Percentiles rank a stretch among this genome's conserved stretches.
phyloP scores from a whole-genome alignment of 108 stramenopile genomes.

The Conticribra weissflogii region DNA sequence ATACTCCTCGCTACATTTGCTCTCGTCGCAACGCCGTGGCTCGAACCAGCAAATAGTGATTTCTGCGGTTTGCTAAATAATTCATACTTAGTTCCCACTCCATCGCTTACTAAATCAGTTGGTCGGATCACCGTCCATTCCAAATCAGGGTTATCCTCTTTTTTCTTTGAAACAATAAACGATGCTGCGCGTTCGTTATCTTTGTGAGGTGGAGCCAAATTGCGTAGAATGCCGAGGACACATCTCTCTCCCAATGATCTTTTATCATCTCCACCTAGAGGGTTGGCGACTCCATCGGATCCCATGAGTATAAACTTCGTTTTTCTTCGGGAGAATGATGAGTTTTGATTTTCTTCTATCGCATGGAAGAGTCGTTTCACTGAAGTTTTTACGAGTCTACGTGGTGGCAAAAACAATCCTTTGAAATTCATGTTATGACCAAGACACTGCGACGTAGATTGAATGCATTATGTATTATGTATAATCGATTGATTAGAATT shows the following conservation, averaged over 20 bases:
- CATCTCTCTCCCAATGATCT: slow-evolving; percentile 40
- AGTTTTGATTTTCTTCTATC: slow-evolving; percentile 10
- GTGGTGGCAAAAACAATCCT: slow-evolving; percentile 48
- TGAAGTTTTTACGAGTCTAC: slow-evolving; percentile 34
- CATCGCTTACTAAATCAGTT: slow-evolving; percentile 54
- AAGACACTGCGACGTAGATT: no score
- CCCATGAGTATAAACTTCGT: slow-evolving; percentile 66
- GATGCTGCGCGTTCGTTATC: slow-evolving; percentile 68
- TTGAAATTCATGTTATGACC: slow-evolving; percentile 47
- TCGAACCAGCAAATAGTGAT: slow-evolving; percentile 19
- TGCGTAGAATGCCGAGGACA: slow-evolving; percentile 39
- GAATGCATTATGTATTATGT: no score
- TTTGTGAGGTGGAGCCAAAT: slow-evolving; percentile 58
- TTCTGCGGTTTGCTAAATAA: slow-evolving; percentile 27
- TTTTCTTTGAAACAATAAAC: slow-evolving; percentile 40
- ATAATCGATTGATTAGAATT: no score
- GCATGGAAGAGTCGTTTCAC: slow-evolving; percentile 32
- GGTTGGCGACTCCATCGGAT: slow-evolving; percentile 61
- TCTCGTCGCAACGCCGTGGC: slow-evolving; percentile 8
- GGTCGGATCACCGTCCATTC: slow-evolving; percentile 67
- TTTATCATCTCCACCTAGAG: slow-evolving; percentile 41
- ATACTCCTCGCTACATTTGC: slow-evolving; percentile 39
- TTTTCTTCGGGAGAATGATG: slow-evolving; percentile 2
- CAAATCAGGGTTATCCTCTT: slow-evolving; percentile 10
- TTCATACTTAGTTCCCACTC: slow-evolving; percentile 29